Evolutionary conservation across 768 basidiomycete species (phyloP).

Genomic region (Lepiota brunneoincarnata): DNA sequence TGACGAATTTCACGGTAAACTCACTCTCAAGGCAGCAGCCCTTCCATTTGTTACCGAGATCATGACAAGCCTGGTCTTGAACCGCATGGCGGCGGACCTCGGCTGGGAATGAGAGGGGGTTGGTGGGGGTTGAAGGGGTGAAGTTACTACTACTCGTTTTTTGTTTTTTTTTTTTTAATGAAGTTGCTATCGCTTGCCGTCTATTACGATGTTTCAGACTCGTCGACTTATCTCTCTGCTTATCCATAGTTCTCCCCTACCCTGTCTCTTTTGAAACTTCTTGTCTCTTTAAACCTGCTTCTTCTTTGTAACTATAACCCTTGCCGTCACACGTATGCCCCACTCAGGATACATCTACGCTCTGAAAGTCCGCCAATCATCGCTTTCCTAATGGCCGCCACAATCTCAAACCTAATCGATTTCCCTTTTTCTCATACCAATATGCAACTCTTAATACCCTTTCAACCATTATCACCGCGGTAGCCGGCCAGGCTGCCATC

Average conservation of each 20-base stretch:
- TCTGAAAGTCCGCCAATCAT: not conserved
- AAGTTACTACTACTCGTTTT: too few species aligned
- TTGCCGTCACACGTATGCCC: constrained; percentile 4
- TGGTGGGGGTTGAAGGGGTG: too few species aligned
- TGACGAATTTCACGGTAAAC: constrained; percentile 55
- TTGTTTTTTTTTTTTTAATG: too few species aligned
- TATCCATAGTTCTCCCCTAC: too few species aligned
- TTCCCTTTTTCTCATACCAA: not conserved
- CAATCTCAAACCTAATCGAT: not conserved
- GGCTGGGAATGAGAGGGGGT: constrained; percentile 50
- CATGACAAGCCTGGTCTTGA: constrained; percentile 69
- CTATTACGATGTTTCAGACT: not conserved
- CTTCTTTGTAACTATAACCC: constrained; percentile 12
- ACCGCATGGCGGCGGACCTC: constrained; percentile 63
- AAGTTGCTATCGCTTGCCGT: constrained; percentile 1
- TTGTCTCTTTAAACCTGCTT: not conserved
- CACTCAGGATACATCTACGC: not conserved
- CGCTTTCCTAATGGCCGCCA: not conserved
- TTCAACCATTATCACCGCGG: constrained; percentile 6
- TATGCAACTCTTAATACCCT: too few species aligned
- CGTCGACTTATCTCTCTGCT: not conserved
- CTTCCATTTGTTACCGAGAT: constrained; percentile 73
- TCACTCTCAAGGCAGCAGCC: constrained; percentile 57
- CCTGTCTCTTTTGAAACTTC: too few species aligned
- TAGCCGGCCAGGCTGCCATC: not conserved